Evolutionary conservation across 2,329 filamentous ascomycete species (phyloP).

Genomic region (Lecanosticta acicola): DNA sequence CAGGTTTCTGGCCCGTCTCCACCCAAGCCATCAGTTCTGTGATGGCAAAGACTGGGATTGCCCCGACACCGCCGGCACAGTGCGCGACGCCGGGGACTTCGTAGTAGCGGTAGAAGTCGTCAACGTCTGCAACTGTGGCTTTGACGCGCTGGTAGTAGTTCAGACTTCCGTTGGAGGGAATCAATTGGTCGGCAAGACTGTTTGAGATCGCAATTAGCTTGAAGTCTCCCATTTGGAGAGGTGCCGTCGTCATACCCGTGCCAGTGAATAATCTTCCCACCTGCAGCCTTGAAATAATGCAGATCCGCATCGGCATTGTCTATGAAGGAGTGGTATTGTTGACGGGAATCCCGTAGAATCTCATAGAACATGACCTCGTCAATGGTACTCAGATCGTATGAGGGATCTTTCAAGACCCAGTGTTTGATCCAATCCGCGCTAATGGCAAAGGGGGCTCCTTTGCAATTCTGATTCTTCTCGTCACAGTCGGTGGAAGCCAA

Average conservation of each 20-base stretch:
- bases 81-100: conserved; percentile 35
- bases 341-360: conserved; percentile 11
- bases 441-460: conserved; percentile 28
- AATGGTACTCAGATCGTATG: conserved; percentile 16
- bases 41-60: conserved; percentile 17
- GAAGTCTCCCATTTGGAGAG: too few species aligned
- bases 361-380: conserved; percentile 17
- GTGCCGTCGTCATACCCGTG: conserved; percentile 7
- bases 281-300: conserved; percentile 30
- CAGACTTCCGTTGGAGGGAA: conserved; percentile 32
- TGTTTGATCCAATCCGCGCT: conserved; percentile 32
- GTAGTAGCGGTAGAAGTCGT: conserved; percentile 35
- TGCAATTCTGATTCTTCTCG: conserved; percentile 20
- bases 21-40: conserved; percentile 24
- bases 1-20: conserved; percentile 23
- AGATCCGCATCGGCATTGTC: conserved; percentile 36
- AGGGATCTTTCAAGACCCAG: conserved; percentile 30
- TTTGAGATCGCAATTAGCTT: too few species aligned
- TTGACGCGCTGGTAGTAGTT: conserved; percentile 33
- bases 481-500: conserved; percentile 28
- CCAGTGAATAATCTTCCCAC: conserved; percentile 35
- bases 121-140: conserved; percentile 10
- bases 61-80: conserved; percentile 30
- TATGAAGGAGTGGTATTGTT: conserved; percentile 31
- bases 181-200: conserved; percentile 33